Percentiles rank a stretch among this genome's conserved stretches.
Evolutionary conservation across 768 basidiomycete genomes (phyloP).

Genomic region (Rhizopogon salebrosus): DNA sequence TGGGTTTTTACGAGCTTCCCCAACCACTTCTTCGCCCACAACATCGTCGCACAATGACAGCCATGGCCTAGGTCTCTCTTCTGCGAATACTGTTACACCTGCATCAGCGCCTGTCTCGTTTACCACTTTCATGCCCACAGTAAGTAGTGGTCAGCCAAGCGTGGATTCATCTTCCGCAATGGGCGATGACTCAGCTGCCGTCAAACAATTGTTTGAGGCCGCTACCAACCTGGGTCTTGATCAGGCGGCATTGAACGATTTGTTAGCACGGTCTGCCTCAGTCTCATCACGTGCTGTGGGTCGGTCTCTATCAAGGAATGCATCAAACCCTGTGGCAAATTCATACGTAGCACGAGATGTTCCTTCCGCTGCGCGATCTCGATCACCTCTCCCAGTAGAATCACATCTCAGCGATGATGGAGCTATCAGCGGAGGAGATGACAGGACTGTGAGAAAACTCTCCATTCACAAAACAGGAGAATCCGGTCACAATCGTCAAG

Average conservation of each 20-base stretch:
- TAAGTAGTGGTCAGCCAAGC: slow-evolving; percentile 15
- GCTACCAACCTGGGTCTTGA: slow-evolving; percentile 73
- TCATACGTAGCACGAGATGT: slow-evolving; percentile 9
- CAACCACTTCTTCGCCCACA: slow-evolving; percentile 30
- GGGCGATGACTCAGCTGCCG: slow-evolving; percentile 41
- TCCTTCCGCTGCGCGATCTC: slow-evolving; percentile 16
- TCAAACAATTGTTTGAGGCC: slow-evolving; percentile 73
- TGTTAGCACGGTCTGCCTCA: slow-evolving; percentile 69
- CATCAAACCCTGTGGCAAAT: slow-evolving; percentile 30
- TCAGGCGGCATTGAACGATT: slow-evolving; percentile 61
- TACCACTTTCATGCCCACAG: slow-evolving; percentile 8
- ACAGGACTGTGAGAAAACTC: slow-evolving; percentile 24
- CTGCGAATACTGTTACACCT: slow-evolving; percentile 27
- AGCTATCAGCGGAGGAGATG: slow-evolving; percentile 23
- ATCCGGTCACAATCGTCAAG: slow-evolving; percentile 21
- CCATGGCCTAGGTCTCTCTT: slow-evolving; percentile 15
- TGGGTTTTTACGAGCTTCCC: slow-evolving; percentile 24
- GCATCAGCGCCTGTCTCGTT: slow-evolving; percentile 9
- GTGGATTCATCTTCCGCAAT: slow-evolving; percentile 21
- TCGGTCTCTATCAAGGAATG: slow-evolving; percentile 40
- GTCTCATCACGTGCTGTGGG: slow-evolving; percentile 51
- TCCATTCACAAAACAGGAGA: slow-evolving; percentile 18
- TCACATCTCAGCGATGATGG: slow-evolving; percentile 18
- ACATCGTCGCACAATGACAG: slow-evolving; percentile 28
- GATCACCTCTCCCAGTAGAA: slow-evolving; percentile 16